These are phyloP conservation scores for Calocybe gangraenosa DNA, from an alignment of 768 basidiomycete species.

Conservation along the genomic window DNA sequence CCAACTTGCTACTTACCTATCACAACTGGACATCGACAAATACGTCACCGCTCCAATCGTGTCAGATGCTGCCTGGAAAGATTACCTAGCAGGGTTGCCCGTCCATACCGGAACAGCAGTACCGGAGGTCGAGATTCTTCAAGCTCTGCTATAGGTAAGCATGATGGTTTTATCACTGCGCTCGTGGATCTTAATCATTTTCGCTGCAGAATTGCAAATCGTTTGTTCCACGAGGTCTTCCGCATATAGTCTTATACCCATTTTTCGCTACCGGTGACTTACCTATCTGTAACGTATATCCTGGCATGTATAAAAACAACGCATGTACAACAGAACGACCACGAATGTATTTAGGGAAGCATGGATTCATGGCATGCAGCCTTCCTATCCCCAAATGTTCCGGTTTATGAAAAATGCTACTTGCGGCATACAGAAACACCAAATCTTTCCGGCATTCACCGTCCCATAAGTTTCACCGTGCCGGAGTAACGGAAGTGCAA, in stretches of 20 bases:
- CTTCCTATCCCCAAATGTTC: conserved; percentile 2
- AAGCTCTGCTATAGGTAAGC: conserved; percentile 36
- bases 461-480: neutral
- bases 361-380: too few species aligned
- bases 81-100: conserved; percentile 35
- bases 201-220: too few species aligned
- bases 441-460: neutral
- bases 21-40: conserved; percentile 40
- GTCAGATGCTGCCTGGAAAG: conserved; percentile 46
- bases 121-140: conserved; percentile 32
- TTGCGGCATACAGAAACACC: neutral
- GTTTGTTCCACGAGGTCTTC: too few species aligned
- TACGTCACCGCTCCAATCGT: conserved; percentile 53
- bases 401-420: too few species aligned
- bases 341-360: neutral
- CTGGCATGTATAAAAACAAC: neutral
- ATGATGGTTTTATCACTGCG: neutral
- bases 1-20: conserved; percentile 35
- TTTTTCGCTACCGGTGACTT: neutral
- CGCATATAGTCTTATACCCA: too few species aligned
- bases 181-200: too few species aligned
- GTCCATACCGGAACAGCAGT: conserved; percentile 39
- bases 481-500: neutral
- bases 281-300: conserved; percentile 10
- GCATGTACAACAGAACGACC: neutral